These are phyloP conservation scores for Podila clonocystis DNA, from an alignment of 192 early-diverging fungal genomes.

Conservation along the genomic window DNA sequence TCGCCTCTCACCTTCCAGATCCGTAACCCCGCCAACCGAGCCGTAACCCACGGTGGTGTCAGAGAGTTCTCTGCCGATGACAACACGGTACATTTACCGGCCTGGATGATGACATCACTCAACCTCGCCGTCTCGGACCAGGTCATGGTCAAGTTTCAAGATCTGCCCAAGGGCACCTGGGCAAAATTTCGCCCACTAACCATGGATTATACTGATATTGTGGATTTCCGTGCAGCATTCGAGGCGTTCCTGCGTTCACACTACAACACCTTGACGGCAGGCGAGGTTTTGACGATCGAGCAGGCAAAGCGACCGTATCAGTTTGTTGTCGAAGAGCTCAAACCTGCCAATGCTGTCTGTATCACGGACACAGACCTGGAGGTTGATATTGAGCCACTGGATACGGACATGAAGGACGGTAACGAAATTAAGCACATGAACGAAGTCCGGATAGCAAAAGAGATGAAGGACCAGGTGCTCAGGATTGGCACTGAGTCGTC, in stretches of 20 bases:
- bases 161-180: conserved; percentile 72
- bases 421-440: not conserved
- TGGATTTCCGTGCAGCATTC: conserved; percentile 69
- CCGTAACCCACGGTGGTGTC: conserved; percentile 70
- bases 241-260: conserved; percentile 73
- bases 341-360: conserved; percentile 72
- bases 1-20: conserved; percentile 71
- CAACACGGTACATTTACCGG: conserved; percentile 57
- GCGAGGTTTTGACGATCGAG: conserved; percentile 67
- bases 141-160: conserved; percentile 64
- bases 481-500: conserved; percentile 31
- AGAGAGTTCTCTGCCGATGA: conserved; percentile 76
- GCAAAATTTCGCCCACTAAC: conserved; percentile 69
- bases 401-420: conserved; percentile 1
- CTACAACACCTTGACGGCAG: conserved; percentile 74
- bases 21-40: conserved; percentile 54
- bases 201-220: conserved; percentile 61
- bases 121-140: conserved; percentile 53
- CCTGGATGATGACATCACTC: conserved; percentile 62
- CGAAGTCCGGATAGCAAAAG: conserved; percentile 19
- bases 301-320: conserved; percentile 55
- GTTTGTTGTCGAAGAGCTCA: conserved; percentile 75
- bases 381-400: conserved; percentile 75
- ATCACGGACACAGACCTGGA: conserved; percentile 84
- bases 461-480: not conserved